Evolutionary conservation across 176 grass and related monocot species (phyloP), one percentile per base, ranked within the genome.

Genomic region (Poa pratensis): DNA sequence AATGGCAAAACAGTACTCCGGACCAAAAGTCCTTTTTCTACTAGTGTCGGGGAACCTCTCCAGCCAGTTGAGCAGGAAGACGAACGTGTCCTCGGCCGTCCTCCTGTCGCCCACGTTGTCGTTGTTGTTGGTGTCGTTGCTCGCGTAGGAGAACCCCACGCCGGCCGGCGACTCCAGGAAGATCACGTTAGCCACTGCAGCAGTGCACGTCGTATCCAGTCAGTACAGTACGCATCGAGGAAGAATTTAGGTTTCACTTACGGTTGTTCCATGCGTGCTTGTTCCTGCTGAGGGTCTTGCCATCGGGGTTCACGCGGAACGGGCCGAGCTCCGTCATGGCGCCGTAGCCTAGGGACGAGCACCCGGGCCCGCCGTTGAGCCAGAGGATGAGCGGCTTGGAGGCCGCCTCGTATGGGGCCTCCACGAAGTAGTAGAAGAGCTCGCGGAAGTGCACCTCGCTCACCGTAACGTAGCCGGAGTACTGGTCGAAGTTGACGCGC

Each of bases 361-460:
- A 94, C 22, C 89, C 89, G 0, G 89, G 92, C 26, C 92, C 89
- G 76, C 92, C 92, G 40, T 94, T 94, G 23, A 92, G 89, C 92
- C 90, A 92, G 10, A 92, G 80, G 73, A 94, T 18, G 74, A 94
- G 87, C 2, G 90, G 90, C 43, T 79, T 88, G 7, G 86, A 54
- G 0, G 42, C 13, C 0, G 87, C 34, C 34, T 82, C 30, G 32
- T 84, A 15, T 9, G 84, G 77, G 9, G 87, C 73, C 57, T 92
- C 90, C 3, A 69, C 90, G 30, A 94, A 94, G 87, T 92, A 90
- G 77, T 92, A 94, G 90, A 94, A 92, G 6, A 94, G 81, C 40
- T 75, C 76, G 59, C 79, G 82, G 22, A 85, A 72, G 9, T 78
- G 80, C 17, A 20, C 11, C 35, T 52, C 22, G 45, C 82, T n/a